These are phyloP conservation scores for Pleurotus cornucopiae DNA, from an alignment of 768 basidiomycete genomes.

Conservation along the genomic window DNA sequence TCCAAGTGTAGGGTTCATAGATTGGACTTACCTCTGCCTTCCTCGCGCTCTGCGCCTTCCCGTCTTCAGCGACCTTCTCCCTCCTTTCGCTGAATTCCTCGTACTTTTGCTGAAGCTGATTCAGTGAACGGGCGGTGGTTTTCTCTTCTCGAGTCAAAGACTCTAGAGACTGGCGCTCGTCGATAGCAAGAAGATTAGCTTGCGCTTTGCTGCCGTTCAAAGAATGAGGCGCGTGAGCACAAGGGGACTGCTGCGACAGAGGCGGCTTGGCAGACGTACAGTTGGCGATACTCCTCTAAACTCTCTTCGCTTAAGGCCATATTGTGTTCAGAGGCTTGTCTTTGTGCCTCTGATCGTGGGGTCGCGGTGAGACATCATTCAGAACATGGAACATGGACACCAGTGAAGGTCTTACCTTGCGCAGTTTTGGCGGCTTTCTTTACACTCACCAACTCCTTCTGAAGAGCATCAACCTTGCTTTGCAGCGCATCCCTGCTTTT, in stretches of 20 bases:
- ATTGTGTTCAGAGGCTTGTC: conserved; percentile 68
- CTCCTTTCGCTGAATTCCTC: conserved; percentile 59
- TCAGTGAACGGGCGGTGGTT: conserved; percentile 56
- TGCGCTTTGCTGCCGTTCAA: conserved; percentile 58
- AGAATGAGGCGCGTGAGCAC: background rate
- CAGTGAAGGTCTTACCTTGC: conserved; percentile 49
- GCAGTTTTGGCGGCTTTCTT: conserved; percentile 70
- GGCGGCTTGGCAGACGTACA: conserved; percentile 42
- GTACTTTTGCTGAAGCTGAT: conserved; percentile 65
- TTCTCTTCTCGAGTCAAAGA: conserved; percentile 81
- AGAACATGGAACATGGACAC: background rate
- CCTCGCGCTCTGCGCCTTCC: conserved; percentile 39
- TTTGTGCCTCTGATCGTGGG: conserved; percentile 57
- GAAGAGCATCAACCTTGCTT: conserved; percentile 49
- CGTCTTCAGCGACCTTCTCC: conserved; percentile 53
- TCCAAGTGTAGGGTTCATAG: background rate
- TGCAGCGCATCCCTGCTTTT: conserved; percentile 45
- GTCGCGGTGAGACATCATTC: background rate
- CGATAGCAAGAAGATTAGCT: conserved; percentile 75
- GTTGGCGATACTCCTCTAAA: conserved; percentile 79
- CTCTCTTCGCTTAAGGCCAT: conserved; percentile 79
- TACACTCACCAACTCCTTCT: conserved; percentile 64
- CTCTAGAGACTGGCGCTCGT: conserved; percentile 85
- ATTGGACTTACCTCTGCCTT: conserved; percentile 50
- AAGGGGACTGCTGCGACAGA: background rate